Base-by-base conservation (phyloP, 2,329 filamentous ascomycete species). In the Pezicula neosporulosa region DNA sequence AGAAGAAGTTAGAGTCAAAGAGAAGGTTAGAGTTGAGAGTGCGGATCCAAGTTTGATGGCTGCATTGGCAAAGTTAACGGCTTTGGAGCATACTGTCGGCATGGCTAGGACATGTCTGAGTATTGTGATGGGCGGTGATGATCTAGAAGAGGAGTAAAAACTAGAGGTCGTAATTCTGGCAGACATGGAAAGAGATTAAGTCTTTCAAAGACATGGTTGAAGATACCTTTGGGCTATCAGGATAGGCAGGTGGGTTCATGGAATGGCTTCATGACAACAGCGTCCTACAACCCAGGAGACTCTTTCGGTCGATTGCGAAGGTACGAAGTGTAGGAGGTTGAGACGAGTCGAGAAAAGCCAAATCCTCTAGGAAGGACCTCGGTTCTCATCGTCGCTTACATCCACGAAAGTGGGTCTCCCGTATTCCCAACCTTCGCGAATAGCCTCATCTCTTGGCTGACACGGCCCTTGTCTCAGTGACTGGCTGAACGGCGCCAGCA, bases 1-100 rank as follows among this genome's bases (percentile, higher is more conserved):
- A 4, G 78, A 83, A 50, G 84, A 94, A 55, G 91, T 97, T 3
- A 86, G 83, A 57, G 93, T 97, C 43, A 84, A 86, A 59, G 93
- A 97, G 68, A 97, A 97, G 72, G 82, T 96, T 4, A 80, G 88
- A 38, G 86, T 97, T 2, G 92, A 96, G 54, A 61, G 60, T 62
- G 89, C 91, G 50, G 92, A 97, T 68, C 93, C 93, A 1, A 92
- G 85, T 60, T 67, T 97, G 57, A 85, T 97, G 67, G 87, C 89
- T 35, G 77, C 94, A 33, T 86, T 89, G 67, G 87, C 90, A 5
- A 97, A 97, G 71, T 74, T 97, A 59, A 83, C 80, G 28, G 90
- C 89, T 4, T 71, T 97, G 51, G 85, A 87, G 56, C 82, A 91
- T 61, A 86, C 85, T 55, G 77, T 96, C 18, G 75, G 77, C 51